Evolutionary conservation across 345 rosid genomes (phyloP), one percentile per base, ranked within the genome.

Genomic region (Acer campestre): DNA sequence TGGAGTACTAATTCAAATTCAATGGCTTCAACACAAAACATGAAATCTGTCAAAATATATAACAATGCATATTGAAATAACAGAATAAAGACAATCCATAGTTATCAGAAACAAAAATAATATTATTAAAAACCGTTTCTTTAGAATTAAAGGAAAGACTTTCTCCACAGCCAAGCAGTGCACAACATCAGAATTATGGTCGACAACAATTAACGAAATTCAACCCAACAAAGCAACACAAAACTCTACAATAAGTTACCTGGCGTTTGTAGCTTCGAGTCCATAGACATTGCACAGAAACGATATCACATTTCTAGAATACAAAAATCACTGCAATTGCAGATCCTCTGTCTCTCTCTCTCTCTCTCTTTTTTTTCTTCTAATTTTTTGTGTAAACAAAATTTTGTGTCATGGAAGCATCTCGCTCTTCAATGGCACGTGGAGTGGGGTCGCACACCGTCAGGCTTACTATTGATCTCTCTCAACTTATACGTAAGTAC

Each of bases 221-320:
- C 8, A 42, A 42, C 1, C 46, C 7, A 42, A 1, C 46, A 6
- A 42, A 42, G 46, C 46, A 42, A 42, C 46, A 42, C 10, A 42
- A 40, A 40, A 40, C 8, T 40, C 44, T 7, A 40, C 44, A 40
- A 40, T 10, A 46, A 1, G 49, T 46, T 46, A 46, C 75, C 75
- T 72, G 55, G 14, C 20, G 55, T 22, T 14, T 40, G 75, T 38
- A 55, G 75, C 2, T 22, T 59, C 16, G 75, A 72, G 1, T 22
- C 75, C 75, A 72, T 72, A 2, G 38, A 48, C 58, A 72, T 22
- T 14, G 75, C 75, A 59, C 22, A 59, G 67, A 59, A 29, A 55
- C 29, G 16, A 7, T 53, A 40, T 73, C 23, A 71, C 29, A 10
- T 35, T 35, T 17, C 29, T 0, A 16, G 18, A 16, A 27, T 27